Conservation (phyloP, 805 yeast genomes). For the Pichia sporocuriosa region DNA sequence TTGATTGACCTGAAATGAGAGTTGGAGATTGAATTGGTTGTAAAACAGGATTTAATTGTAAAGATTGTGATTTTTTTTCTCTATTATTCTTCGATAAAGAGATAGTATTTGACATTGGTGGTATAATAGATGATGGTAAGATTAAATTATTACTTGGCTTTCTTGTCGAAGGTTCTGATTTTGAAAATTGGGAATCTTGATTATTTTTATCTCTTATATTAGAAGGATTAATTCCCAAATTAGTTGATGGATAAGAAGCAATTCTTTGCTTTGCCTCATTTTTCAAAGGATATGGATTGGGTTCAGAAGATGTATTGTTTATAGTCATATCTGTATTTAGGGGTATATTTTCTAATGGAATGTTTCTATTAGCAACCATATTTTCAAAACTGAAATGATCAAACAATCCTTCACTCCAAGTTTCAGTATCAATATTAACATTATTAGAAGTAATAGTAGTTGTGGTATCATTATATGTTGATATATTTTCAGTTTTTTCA, state of each 20-base stretch:
- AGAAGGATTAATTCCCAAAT: too few species aligned
- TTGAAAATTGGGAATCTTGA: conserved; percentile 3
- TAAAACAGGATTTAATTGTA: too few species aligned
- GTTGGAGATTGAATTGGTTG: too few species aligned
- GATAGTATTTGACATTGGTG: conserved; percentile 5
- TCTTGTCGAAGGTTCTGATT: conserved; percentile 8
- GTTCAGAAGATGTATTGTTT: too few species aligned
- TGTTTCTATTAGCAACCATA: conserved; percentile 4
- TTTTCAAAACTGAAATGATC: conserved; percentile 14
- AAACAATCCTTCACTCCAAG: conserved; percentile 11
- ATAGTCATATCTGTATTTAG: not conserved
- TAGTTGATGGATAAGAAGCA: conserved; percentile 7
- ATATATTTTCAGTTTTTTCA: too few species aligned
- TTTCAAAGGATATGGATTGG: too few species aligned
- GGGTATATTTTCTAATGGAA: not conserved
- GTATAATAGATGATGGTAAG: not conserved
- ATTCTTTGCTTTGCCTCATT: not conserved
- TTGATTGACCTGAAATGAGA: too few species aligned
- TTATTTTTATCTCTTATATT: too few species aligned
- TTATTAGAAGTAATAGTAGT: not conserved
- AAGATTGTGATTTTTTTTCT: not conserved
- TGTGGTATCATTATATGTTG: not conserved
- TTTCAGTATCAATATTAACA: conserved; percentile 1
- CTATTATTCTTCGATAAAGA: not conserved
- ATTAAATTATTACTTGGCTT: conserved; percentile 1